Base-by-base conservation (phyloP, 129 eudicot species). In the Flaveria sonorensis region DNA sequence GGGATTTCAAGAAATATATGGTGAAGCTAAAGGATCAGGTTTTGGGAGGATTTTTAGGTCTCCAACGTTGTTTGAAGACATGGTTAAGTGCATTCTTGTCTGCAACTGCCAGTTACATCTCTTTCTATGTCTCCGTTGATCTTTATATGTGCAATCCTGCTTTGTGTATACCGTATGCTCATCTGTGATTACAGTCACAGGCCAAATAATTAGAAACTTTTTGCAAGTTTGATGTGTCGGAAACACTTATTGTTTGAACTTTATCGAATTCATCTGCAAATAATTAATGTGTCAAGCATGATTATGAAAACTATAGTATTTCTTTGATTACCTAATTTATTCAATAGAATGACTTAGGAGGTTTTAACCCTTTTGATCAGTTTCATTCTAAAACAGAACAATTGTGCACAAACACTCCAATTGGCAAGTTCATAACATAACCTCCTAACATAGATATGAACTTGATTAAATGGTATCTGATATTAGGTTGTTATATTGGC, bases 81-180 rank as follows among this genome's bases (percentile, higher is more conserved):
- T 90, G 95, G 88, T 93, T 43, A 93, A 93, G 81, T 91, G 95
- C 75, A 88, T 90, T 23, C 98, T 93, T 72, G 86, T 90, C 52
- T 93, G 98, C 88, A 93, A 90, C 77, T 93, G 98, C 97, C 96
- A 90, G 98, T 93, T 75, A 87, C 70, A 64, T 68, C 51, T 56
- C 72, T 19, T 55, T 36, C 32, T 11, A 19, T 51, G 45, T 32
- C 63, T 32, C 28, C 6, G 11, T 13, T 24, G 3, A 10, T 53
- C 5, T 45, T 1, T 40, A 9, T 5, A 10, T 10, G 0, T 59
- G 16, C 10, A 9, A 21, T 0, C 36, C 10, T 59, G 65, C 36
- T 59, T 9, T 59, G 16, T 59, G 65, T 59, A 30, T 30, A 3
- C 36, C 36, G 5, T 30, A 0, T 59, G 15, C 23, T 52, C 59